Base-by-base conservation (phyloP, 805 yeast species). In the Candida wancherniae region DNA sequence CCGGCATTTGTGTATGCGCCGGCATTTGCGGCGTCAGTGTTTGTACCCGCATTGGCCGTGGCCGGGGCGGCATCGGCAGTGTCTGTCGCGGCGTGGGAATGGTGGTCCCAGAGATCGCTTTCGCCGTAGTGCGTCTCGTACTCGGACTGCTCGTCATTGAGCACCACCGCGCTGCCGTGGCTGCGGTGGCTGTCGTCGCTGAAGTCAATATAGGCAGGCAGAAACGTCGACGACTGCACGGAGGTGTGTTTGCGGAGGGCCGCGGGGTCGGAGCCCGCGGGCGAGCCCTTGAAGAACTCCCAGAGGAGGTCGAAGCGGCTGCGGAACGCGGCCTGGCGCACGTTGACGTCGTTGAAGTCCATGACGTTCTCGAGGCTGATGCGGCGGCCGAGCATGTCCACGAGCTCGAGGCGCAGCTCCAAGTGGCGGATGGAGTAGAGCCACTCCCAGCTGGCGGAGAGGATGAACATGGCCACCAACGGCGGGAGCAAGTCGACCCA, bases 401-500 rank as follows among this genome's bases (percentile, higher is more conserved):
- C 58, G 28, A 68, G 57, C 39, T 80, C 85, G 17, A 60, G 51
- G 19, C 65, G 53, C 38, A 67, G 62, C 39, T 75, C 80, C 24
- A 72, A 48, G 11, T 62, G 47, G 39, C 72, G 69, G 24, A 77
- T 74, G 25, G 75, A 68, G 44, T 63, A 71, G 7, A 77, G 53
- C 80, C 85, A 76, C 53, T 80, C 85, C 81, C 84, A 79, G 1
- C 76, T 63, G 15, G 74, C 61, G 1, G 78, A 71, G 11, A 70
- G 57, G 4, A 75, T 54, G 20, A 75, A 62, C 10, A 76, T 62
- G 28, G 72, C 71, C 5, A 74, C 45, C 23, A 77, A 37, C 23
- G 39, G 63, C 3, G 71, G 60, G 9, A 67, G 45, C 4, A 72
- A 57, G 18, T 63, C 58, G 0, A 69, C 53, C 48, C 82, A 65